phyloP scores from a whole-genome alignment of 2,329 filamentous ascomycete species.

The Pestalotiopsis sp. region DNA sequence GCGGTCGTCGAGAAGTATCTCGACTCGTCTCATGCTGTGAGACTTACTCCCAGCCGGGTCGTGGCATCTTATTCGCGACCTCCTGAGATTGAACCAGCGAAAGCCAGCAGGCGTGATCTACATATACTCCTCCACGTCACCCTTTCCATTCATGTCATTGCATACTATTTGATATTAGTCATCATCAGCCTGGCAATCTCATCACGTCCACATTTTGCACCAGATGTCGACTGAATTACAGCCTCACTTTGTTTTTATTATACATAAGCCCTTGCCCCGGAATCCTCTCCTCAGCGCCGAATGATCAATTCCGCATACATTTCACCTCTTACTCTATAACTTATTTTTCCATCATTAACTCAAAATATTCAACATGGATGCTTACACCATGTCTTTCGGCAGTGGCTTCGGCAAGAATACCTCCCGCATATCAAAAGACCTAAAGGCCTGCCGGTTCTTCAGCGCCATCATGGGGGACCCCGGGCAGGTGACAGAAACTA shows the following conservation, averaged over 20 bases:
- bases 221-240: not conserved
- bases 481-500: slow-evolving; percentile 29
- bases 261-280: not conserved
- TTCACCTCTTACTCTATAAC: not conserved
- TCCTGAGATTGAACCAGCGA: not conserved
- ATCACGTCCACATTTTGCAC: not conserved
- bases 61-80: not conserved
- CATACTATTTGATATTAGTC: not conserved
- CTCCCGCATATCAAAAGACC: slow-evolving; percentile 53
- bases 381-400: slow-evolving; percentile 52
- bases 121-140: not conserved
- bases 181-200: not conserved
- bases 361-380: slow-evolving; percentile 44
- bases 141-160: not conserved
- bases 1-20: not conserved
- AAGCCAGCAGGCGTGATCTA: not conserved
- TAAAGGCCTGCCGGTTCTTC: slow-evolving; percentile 42
- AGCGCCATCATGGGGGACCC: slow-evolving; percentile 34
- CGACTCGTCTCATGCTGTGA: not conserved
- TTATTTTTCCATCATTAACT: not conserved
- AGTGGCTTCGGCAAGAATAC: slow-evolving; percentile 43
- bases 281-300: not conserved
- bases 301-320: not conserved
- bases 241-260: not conserved
- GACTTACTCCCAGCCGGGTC: not conserved